Base-by-base conservation (phyloP, 768 basidiomycete genomes). In the Roridomyces roridus region DNA sequence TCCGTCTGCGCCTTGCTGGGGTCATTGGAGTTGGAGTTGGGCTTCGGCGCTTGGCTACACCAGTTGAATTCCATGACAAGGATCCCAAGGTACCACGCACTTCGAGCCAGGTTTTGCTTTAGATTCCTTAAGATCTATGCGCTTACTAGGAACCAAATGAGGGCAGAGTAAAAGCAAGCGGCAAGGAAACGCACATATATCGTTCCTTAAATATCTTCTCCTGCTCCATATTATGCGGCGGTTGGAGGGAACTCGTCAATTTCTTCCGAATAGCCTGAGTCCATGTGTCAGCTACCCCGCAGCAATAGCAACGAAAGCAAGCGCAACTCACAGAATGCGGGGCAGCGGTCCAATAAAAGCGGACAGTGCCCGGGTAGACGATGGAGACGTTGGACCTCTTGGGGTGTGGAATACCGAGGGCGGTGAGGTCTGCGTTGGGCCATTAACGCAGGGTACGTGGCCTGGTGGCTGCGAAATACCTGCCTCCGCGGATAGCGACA, bases 331-430 rank as follows among this genome's bases (percentile, higher is more conserved):
- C 63, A 31, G 59, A 52, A 36, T 42, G 18, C 1, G 41, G 52
- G 25, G 29, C 20, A 20, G 55, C 52, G 10, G 43, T 55, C 51
- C 55, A 61, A 31, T 66, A 72, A 29, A 55, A 60, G 43, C 67
- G 70, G 12, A 76, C 64, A 20, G 66, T 64, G 11, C 75, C 76
- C 34, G 69, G 64, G 11, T 67, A 71, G 14, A 73, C 60, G 28
- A 79, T 65, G 11, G 44, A 51, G 21, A 74, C 68, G 37, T 76
- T 77, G 2, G 60, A 66, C 25, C 51, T 57, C 63, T 77, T 80
- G 0, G 79, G 79, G 40, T 70, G 71, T 0, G 79, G 75, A 9
- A 79, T 55, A 50, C 73, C 76, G n/a, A 82, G 64, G 1, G 47
- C 48, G 7, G 52, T 23, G 39, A 80, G 59, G 48, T 82, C 79